A percentile compares a stretch with the other conserved stretches of the same genome.
phyloP scores from a whole-genome alignment of 1,284 basidiomycete genomes.

The Apiotrichum akiyoshidainum region DNA sequence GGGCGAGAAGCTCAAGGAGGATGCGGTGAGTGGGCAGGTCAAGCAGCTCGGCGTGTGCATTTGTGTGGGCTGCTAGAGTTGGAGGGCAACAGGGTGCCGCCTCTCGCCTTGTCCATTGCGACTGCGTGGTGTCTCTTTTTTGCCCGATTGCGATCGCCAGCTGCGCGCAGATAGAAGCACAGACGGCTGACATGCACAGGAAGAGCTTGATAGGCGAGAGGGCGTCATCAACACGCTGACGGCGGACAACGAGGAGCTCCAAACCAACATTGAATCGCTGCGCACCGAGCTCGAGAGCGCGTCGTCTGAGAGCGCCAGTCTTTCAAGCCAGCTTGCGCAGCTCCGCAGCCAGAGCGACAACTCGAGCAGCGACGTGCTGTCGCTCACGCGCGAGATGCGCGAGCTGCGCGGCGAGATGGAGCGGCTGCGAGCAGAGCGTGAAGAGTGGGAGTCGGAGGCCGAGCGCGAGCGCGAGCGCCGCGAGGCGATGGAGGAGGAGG shows the following conservation, averaged over 20 bases:
- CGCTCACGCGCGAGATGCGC: constrained; percentile 74
- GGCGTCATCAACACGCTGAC: constrained; percentile 71
- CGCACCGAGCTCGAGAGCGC: constrained; percentile 71
- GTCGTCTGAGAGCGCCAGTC: constrained; percentile 67
- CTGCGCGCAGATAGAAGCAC: background rate
- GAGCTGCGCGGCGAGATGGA: constrained; percentile 80
- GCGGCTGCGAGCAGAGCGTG: constrained; percentile 73
- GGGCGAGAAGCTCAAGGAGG: constrained; percentile 90
- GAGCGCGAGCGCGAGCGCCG: constrained; percentile 68
- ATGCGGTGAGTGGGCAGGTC: constrained; percentile 68
- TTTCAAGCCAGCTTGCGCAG: constrained; percentile 64
- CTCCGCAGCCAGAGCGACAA: constrained; percentile 53
- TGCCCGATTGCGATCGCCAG: background rate
- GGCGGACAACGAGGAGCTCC: constrained; percentile 70
- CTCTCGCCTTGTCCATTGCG: too few relatives aligned
- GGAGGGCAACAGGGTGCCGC: too few relatives aligned
- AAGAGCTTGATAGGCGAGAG: constrained; percentile 90
- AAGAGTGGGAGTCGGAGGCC: constrained; percentile 80
- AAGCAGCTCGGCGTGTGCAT: background rate
- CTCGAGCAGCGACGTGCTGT: constrained; percentile 64
- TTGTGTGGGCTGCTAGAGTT: too few relatives aligned
- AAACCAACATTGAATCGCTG: constrained; percentile 66
- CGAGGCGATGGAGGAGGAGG: constrained; percentile 63
- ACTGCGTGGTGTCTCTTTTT: too few relatives aligned
- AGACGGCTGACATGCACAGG: constrained; percentile 57